phyloP scores from a whole-genome alignment of 495 filamentous ascomycete species.

The Cudoniella acicularis region DNA sequence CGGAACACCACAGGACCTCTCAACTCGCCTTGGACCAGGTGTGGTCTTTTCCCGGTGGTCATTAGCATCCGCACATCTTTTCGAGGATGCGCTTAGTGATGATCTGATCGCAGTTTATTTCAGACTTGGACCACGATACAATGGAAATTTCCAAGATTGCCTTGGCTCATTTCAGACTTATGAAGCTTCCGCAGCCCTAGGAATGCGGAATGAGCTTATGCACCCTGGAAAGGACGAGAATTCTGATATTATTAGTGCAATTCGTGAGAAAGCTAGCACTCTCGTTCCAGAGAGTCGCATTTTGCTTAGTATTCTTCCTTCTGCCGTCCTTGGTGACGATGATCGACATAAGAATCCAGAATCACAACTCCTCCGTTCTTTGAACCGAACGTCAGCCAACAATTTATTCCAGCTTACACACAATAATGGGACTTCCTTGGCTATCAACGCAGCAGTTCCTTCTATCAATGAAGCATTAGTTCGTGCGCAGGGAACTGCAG shows the following conservation, averaged over 20 bases:
- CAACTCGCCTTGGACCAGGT: slow-evolving; percentile 71
- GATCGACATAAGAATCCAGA: slow-evolving; percentile 66
- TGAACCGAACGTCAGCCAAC: slow-evolving; percentile 70
- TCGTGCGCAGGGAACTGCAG: slow-evolving; percentile 70
- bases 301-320: slow-evolving; percentile 79
- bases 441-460: slow-evolving; percentile 83
- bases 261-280: slow-evolving; percentile 73
- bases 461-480: slow-evolving; percentile 85
- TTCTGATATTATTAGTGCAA: slow-evolving; percentile 87
- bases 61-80: slow-evolving; percentile 80
- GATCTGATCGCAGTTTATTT: slow-evolving; percentile 89
- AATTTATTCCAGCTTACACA: slow-evolving; percentile 69
- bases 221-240: slow-evolving; percentile 88
- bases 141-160: slow-evolving; percentile 94
- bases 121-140: slow-evolving; percentile 84
- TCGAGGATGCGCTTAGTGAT: slow-evolving; percentile 84
- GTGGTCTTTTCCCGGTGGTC: slow-evolving; percentile 81
- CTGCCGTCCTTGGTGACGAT: slow-evolving; percentile 72
- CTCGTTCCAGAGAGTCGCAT: slow-evolving; percentile 79
- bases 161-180: slow-evolving; percentile 97
- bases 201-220: slow-evolving; percentile 85
- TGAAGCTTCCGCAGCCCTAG: slow-evolving; percentile 85
- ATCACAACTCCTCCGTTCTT: slow-evolving; percentile 66
- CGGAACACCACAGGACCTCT: slow-evolving; percentile 88
- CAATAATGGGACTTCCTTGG: slow-evolving; percentile 71